phyloP scores from a whole-genome alignment of 495 filamentous ascomycete genomes.

The Talaromyces wortmannii region DNA sequence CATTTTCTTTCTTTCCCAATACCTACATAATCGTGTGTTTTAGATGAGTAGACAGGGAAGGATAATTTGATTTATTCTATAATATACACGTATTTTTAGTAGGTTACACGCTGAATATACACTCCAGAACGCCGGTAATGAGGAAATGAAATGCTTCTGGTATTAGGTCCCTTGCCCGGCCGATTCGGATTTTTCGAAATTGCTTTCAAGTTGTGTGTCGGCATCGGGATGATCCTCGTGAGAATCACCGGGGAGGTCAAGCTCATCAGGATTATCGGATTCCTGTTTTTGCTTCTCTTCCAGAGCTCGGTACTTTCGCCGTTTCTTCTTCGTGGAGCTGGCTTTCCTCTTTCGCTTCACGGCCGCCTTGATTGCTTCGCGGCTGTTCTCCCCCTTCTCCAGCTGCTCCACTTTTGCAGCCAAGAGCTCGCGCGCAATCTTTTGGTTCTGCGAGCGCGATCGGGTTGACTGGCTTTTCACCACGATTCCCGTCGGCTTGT shows the following conservation, averaged over 20 bases:
- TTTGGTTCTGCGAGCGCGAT: constrained; percentile 81
- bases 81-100: too few species aligned
- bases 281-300: constrained; percentile 31
- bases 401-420: constrained; percentile 70
- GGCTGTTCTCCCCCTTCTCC: constrained; percentile 52
- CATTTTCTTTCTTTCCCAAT: background rate
- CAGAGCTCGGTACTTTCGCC: constrained; percentile 56
- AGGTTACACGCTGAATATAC: too few species aligned
- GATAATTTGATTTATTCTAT: constrained; percentile 2
- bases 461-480: constrained; percentile 90
- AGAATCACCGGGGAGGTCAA: too few species aligned
- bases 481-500: constrained; percentile 81
- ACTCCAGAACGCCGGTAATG: too few species aligned
- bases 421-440: constrained; percentile 71
- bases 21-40: background rate
- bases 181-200: constrained; percentile 30
- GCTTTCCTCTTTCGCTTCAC: constrained; percentile 55
- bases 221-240: too few species aligned
- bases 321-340: constrained; percentile 57
- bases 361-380: constrained; percentile 48
- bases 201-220: constrained; percentile 25
- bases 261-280: constrained; percentile 30
- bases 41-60: background rate
- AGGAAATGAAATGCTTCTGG: too few species aligned
- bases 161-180: background rate